A percentile compares a stretch with the other conserved stretches of the same genome.
These are phyloP conservation scores for Quambalaria eucalypti DNA, from an alignment of 1,284 basidiomycete genomes.

Conservation along the genomic window DNA sequence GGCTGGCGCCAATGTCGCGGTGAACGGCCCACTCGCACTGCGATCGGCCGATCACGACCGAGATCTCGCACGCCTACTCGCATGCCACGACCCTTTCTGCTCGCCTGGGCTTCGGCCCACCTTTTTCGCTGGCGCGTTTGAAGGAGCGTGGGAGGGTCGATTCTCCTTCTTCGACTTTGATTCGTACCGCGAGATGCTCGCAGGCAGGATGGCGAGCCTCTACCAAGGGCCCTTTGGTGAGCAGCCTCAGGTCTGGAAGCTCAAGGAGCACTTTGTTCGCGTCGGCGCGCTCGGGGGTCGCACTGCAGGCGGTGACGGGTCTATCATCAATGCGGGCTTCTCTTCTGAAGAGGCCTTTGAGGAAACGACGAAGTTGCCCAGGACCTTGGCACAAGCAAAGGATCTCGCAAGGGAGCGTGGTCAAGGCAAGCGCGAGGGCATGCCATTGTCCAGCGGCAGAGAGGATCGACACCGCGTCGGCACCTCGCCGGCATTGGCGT, in stretches of 20 bases:
- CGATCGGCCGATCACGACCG: conserved; percentile 31
- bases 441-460: neutral
- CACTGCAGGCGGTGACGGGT: conserved; percentile 4
- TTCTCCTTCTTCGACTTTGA: conserved; percentile 56
- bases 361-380: neutral
- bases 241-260: conserved; percentile 55
- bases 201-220: conserved; percentile 50
- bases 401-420: neutral
- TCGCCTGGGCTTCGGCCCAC: conserved; percentile 48
- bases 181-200: conserved; percentile 52
- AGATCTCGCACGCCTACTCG: conserved; percentile 23
- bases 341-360: neutral
- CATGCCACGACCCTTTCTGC: conserved; percentile 44
- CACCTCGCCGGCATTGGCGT: neutral
- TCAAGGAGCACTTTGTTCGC: conserved; percentile 51
- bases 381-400: neutral
- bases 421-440: neutral
- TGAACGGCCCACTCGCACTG: too few species aligned
- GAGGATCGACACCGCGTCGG: too few species aligned
- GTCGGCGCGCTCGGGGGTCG: conserved; percentile 4
- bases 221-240: conserved; percentile 53
- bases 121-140: conserved; percentile 48
- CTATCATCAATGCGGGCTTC: conserved; percentile 9
- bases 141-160: conserved; percentile 54
- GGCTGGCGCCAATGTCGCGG: too few species aligned